Percentiles rank a stretch among this genome's conserved stretches.
phyloP scores from a whole-genome alignment of 2,329 filamentous ascomycete species.

The Didymella exigua region DNA sequence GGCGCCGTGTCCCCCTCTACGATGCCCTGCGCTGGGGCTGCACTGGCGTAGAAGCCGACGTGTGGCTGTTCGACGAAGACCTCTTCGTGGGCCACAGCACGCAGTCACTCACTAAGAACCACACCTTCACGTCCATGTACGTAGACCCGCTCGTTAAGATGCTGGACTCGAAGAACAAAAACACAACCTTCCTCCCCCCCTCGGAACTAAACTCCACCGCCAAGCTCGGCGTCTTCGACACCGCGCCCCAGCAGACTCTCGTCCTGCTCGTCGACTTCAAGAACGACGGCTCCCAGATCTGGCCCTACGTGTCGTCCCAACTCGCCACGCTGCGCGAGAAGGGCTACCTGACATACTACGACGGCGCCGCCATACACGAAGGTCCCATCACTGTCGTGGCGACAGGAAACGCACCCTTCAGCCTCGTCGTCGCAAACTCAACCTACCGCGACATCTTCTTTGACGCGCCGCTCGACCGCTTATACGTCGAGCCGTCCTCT shows the following conservation, averaged over 20 bases:
- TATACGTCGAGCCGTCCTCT: slow-evolving; percentile 42
- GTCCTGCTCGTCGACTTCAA: slow-evolving; percentile 61
- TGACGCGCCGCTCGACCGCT: slow-evolving; percentile 54
- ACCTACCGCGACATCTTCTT: slow-evolving; percentile 62
- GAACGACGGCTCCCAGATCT: slow-evolving; percentile 45
- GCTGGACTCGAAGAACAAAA: slow-evolving; percentile 56
- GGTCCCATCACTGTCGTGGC: slow-evolving; percentile 60
- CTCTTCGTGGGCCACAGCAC: slow-evolving; percentile 62
- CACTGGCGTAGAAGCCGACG: slow-evolving; percentile 62
- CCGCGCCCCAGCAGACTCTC: slow-evolving; percentile 55
- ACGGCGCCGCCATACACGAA: slow-evolving; percentile 49
- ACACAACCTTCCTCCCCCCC: slow-evolving; percentile 41
- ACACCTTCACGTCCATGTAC: slow-evolving; percentile 60
- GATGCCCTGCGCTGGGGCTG: slow-evolving; percentile 62
- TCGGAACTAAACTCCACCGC: slow-evolving; percentile 18
- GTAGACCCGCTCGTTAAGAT: slow-evolving; percentile 58
- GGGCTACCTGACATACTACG: slow-evolving; percentile 58
- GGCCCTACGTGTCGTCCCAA: slow-evolving; percentile 48
- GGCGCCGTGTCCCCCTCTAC: slow-evolving; percentile 60
- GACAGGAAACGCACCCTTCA: slow-evolving; percentile 60
- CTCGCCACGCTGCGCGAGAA: slow-evolving; percentile 55
- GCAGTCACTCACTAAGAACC: slow-evolving; percentile 52
- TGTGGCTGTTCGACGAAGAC: slow-evolving; percentile 61
- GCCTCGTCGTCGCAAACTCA: slow-evolving; percentile 53
- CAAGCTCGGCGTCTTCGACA: slow-evolving; percentile 58